Percentiles rank a stretch among this genome's conserved stretches.
phyloP scores from a whole-genome alignment of 202 grass and related monocot species.

The Hordeum pubiflorum region DNA sequence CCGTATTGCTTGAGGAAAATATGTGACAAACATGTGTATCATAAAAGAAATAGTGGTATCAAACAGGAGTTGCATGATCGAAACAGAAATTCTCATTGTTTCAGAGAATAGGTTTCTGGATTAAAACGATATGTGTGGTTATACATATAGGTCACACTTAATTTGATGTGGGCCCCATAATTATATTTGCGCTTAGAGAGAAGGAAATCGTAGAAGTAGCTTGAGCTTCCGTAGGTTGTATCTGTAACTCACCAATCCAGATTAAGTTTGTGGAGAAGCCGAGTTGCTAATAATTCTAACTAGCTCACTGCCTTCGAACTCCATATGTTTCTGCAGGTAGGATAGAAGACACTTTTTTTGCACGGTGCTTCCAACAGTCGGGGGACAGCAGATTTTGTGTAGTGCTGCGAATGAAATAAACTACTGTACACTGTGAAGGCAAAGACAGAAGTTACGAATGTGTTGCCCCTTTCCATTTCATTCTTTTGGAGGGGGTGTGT shows the following conservation, averaged over 20 bases:
- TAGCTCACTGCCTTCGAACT: neutral
- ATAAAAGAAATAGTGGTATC: neutral
- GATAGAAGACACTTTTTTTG: slow-evolving; percentile 29
- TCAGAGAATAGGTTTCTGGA: neutral
- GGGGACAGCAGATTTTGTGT: slow-evolving; percentile 32
- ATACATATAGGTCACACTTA: neutral
- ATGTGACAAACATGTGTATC: neutral
- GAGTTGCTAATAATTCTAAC: neutral
- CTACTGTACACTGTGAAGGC: slow-evolving; percentile 52
- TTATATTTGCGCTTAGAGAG: neutral
- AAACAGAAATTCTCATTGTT: neutral
- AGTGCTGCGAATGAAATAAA: slow-evolving; percentile 33
- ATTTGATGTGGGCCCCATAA: neutral
- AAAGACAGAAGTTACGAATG: slow-evolving; percentile 33
- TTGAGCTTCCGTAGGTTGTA: neutral
- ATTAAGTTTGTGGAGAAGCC: neutral
- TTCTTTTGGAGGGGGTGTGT: slow-evolving; percentile 5
- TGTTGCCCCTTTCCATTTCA: slow-evolving; percentile 23
- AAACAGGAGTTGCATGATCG: neutral
- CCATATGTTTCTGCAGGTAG: slow-evolving; percentile 36
- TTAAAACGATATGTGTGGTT: neutral
- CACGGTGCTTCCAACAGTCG: neutral
- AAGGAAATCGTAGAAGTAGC: neutral
- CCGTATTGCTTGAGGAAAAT: neutral
- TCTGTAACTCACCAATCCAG: neutral